Evolutionary conservation across 2,329 filamentous ascomycete species (phyloP).

Genomic region (Arthrobotrys pseudoclavata): DNA sequence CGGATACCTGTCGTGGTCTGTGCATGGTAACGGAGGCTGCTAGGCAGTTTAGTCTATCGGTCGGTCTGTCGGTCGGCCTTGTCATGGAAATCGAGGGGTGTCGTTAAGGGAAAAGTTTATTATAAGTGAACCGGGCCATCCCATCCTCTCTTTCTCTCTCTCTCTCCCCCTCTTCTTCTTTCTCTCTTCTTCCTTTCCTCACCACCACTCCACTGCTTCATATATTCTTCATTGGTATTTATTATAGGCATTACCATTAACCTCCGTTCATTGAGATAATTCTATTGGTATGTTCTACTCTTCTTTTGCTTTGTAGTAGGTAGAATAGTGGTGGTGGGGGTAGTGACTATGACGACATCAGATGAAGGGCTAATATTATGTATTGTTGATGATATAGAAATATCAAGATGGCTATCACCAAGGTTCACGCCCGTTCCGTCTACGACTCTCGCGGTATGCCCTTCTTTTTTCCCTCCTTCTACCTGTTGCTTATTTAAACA

Average conservation of each 20-base stretch:
- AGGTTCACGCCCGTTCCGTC: slow-evolving; percentile 92
- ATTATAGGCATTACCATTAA: slow-evolving; percentile 11
- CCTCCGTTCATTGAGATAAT: slow-evolving; percentile 54
- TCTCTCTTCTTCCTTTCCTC: slow-evolving; percentile 1
- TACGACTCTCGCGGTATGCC: slow-evolving; percentile 87
- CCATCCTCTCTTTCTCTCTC: background rate
- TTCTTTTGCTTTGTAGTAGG: background rate
- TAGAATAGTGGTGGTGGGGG: background rate
- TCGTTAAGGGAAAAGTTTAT: slow-evolving; percentile 45
- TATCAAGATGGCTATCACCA: slow-evolving; percentile 82
- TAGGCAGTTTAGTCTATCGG: background rate
- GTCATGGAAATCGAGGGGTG: background rate
- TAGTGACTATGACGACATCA: slow-evolving; percentile 39
- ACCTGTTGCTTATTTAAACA: background rate
- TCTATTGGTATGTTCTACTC: slow-evolving; percentile 16
- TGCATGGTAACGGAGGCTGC: slow-evolving; percentile 26
- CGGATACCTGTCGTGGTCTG: slow-evolving; percentile 34
- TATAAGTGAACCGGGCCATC: slow-evolving; percentile 23
- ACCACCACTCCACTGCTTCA: slow-evolving; percentile 5
- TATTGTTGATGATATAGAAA: background rate
- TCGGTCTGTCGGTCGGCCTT: background rate
- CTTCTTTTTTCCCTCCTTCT: background rate
- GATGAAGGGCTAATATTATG: slow-evolving; percentile 15
- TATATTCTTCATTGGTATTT: slow-evolving; percentile 9
- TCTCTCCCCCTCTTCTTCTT: background rate